Base-by-base conservation (phyloP, 257 asterid genomes). In the Cinchona pubescens region DNA sequence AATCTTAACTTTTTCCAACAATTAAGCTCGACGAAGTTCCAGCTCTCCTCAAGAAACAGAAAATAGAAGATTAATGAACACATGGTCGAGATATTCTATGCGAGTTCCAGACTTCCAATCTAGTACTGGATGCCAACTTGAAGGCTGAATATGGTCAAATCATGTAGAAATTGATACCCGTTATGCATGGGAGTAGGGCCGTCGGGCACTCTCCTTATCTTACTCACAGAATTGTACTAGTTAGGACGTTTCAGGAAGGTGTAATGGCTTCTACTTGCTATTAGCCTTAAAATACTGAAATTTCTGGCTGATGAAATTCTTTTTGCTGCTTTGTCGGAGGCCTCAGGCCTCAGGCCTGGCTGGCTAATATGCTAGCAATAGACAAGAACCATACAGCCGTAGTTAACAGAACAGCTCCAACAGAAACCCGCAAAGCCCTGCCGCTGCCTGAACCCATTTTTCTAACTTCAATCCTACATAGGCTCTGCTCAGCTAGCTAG, bases 181-280 rank as follows among this genome's bases (percentile, higher is more conserved):
- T 89, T 92, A 62, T 87, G 96, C 72, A 89, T 88, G 67, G 88
- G 92, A 82, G 88, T 92, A 76, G 92, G 90, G 58, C 92, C 93
- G 80, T 81, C 85, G n/a, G 96, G 97, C 2, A 93, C 91, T 86
- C 89, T 85, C 79, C 92, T n/a, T n/a, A n/a, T 87, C 85, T 83
- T 87, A 88, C 88, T 89, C 71, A 87, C 90, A 72, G 63, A 81
- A 64, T 58, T 78, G 75, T n/a, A n/a, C n/a, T 85, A 80, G 55
- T 75, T 71, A 71, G 75, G 80, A 58, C n/a, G 55, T 27, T 71
- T 72, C 79, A 65, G 67, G 90, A 77, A 80, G 73, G n/a, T n/a
- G 32, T 76, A 71, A 15, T n/a, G 79, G 70, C 72, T 84, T 46
- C 76, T 82, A 45, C 40, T 64, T 62, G 60, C 82, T 30, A 76